These are phyloP conservation scores for Rhizopus microsporus DNA, from an alignment of 371 early-diverging fungal species.

Conservation along the genomic window DNA sequence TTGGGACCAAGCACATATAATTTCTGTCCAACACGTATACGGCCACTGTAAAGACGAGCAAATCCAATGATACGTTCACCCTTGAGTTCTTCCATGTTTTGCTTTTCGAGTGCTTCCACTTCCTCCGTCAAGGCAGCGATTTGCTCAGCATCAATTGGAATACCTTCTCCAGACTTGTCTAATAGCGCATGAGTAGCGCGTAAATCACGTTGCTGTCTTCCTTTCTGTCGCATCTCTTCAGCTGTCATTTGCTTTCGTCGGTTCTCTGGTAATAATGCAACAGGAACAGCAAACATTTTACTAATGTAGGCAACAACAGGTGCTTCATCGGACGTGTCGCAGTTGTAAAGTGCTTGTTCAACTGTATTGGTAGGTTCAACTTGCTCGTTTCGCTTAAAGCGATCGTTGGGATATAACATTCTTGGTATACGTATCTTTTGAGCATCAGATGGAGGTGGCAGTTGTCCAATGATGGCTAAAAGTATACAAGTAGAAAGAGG, in stretches of 20 bases:
- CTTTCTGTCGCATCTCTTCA: constrained; percentile 89
- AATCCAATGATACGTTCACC: constrained; percentile 83
- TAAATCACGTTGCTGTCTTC: constrained; percentile 54
- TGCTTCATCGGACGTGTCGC: constrained; percentile 52
- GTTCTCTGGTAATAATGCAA: constrained; percentile 73
- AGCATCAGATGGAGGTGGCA: constrained; percentile 86
- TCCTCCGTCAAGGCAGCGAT: constrained; percentile 21
- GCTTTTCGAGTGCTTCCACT: constrained; percentile 27
- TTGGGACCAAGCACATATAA: constrained; percentile 93
- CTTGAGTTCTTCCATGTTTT: constrained; percentile 29
- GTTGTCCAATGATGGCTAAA: constrained; percentile 81
- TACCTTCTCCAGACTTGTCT: constrained; percentile 42
- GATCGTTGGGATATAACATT: constrained; percentile 68
- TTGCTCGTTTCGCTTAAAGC: constrained; percentile 37
- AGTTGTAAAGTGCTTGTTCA: constrained; percentile 65
- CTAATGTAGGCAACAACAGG: constrained; percentile 86
- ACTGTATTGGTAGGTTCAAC: constrained; percentile 51
- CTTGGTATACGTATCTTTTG: constrained; percentile 82
- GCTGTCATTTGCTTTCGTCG: constrained; percentile 73
- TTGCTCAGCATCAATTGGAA: constrained; percentile 30
- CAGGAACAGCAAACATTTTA: constrained; percentile 90
- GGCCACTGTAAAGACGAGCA: constrained; percentile 92
- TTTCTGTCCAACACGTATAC: constrained; percentile 82
- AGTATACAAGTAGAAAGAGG: constrained; percentile 78
- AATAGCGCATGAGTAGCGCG: constrained; percentile 29